Base-by-base conservation (phyloP, 345 rosid species). In the Sisymbrium irio region DNA sequence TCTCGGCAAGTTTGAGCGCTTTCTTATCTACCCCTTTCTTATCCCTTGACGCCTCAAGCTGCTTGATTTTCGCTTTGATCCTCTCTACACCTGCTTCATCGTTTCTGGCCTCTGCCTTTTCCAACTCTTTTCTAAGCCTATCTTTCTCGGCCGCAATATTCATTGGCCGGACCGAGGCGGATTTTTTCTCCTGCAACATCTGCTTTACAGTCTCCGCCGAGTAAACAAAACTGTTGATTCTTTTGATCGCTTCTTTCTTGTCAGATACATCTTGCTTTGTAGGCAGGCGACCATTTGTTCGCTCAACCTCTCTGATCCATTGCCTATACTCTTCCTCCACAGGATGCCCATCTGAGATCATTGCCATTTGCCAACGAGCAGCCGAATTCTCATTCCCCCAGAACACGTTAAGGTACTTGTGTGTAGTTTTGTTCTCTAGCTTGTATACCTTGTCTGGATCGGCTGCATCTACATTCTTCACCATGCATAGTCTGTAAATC, bases 331-430 rank as follows among this genome's bases (percentile, higher is more conserved):
- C 98, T 65, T 92, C 98, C 83, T 89, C 99, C 22, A 83, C 50
- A 9, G 99, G 99, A 19, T 80, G 78, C 15, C 96, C 88, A 78
- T 96, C 99, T 9, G 99, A 96, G 80, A 92, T 83, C 99, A 90
- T 96, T 1, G 98, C 98, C 98, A 92, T 96, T 81, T 96, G 97
- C 99, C 99, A 92, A 82, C 98, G 84, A 33, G 99, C 99, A 22
- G 99, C 98, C 3, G 99, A 86, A 77, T 67, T 83, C 53, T 92
- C 98, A 72, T 85, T 87, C 10, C 99, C 99, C 99, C 98, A 92
- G 19, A 80, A 61, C 59, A 88, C 91, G 51, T 92, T 92, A 76
- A 96, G 82, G 76, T 96, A 96, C 85, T 96, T 96, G 37, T 79
- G 75, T 0, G 99, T 92, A 40, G 78, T 86, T 74, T 88, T 96